phyloP scores from a whole-genome alignment of 768 basidiomycete species.

The Auriculariales sp. region DNA sequence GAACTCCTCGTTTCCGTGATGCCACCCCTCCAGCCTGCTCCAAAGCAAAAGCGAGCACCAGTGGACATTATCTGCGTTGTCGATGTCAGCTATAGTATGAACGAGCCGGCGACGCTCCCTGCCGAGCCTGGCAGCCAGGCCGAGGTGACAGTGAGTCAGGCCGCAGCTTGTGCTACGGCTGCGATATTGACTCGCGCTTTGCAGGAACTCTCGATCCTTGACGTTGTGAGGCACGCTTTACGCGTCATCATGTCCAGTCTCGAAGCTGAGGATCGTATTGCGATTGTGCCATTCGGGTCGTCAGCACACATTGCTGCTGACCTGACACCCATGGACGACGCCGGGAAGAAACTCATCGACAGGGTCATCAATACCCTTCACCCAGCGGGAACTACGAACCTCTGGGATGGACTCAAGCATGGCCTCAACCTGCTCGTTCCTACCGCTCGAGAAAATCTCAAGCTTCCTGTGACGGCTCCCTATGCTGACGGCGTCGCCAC shows the following conservation, averaged over 20 bases:
- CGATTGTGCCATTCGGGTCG: conserved; percentile 7
- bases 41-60: conserved; percentile 4
- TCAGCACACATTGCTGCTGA: conserved; percentile 1
- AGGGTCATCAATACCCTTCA: conserved; percentile 3
- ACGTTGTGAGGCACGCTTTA: conserved; percentile 9
- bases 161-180: not conserved
- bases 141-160: not conserved
- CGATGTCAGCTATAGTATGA: conserved; percentile 8
- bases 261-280: conserved; percentile 6
- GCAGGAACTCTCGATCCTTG: conserved; percentile 1
- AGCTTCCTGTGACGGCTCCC: too few species aligned
- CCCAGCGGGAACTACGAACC: conserved; percentile 5
- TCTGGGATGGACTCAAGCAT: conserved; percentile 9
- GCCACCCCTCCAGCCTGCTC: not conserved
- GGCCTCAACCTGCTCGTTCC: conserved; percentile 8
- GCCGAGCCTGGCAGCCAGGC: conserved; percentile 1
- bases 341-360: conserved; percentile 4
- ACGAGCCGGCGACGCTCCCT: conserved; percentile 5
- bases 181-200: not conserved
- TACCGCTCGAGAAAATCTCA: not conserved
- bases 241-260: conserved; percentile 6
- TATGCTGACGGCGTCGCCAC: not conserved
- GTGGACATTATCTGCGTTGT: conserved; percentile 8
- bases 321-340: conserved; percentile 5
- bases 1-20: not conserved